Base-by-base conservation (phyloP, 495 filamentous ascomycete species). In the Aspergillus affinis region DNA sequence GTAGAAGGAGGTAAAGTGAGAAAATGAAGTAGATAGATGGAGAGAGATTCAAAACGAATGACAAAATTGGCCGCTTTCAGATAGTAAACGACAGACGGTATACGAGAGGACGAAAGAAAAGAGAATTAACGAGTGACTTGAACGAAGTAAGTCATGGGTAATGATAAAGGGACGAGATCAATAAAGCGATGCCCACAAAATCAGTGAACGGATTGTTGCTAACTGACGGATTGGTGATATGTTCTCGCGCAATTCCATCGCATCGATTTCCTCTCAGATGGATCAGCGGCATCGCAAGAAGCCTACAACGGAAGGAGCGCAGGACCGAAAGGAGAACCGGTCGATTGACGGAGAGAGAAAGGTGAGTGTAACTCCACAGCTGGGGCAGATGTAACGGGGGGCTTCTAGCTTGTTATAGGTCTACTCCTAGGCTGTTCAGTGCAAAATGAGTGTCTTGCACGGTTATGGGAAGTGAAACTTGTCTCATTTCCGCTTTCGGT, bases 401-500 rank as follows among this genome's bases (percentile, higher is more conserved):
- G 48, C 49, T 54, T 54, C 32, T 36, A 36, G 51, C 32, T 21
- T 44, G 52, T 41, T 41, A 41, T 41, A 41, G 36, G 36, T 17
- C 36, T 41, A 10, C 36, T 13, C 12, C 12, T 15, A 4, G 6
- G 6, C 12, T 1, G 3, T 1, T 13, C 36, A 30, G 32, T 54
- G 27, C 18, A 36, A 17, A 18, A 46, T 15, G 20, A 15, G 54
- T 29, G 32, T 15, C 18, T 30, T 26, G 52, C 59, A 48, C 27
- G 8, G 26, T 55, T 23, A 20, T 12, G 20, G 51, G 41, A 41
- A 41, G n/a, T 58, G 62, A 65, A n/a, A 58, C 32, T 46, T 30
- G 52, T 32, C 44, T 41, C 29, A 61, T 61, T 64, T 64, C 66
- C 63, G 63, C 57, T 57, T 66, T 55, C 61, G 63, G 66, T 61